A percentile compares a stretch with the other conserved stretches of the same genome.
Conservation (phyloP, 1,139 yeast species). For the Debaryomyces singareniensis region DNA sequence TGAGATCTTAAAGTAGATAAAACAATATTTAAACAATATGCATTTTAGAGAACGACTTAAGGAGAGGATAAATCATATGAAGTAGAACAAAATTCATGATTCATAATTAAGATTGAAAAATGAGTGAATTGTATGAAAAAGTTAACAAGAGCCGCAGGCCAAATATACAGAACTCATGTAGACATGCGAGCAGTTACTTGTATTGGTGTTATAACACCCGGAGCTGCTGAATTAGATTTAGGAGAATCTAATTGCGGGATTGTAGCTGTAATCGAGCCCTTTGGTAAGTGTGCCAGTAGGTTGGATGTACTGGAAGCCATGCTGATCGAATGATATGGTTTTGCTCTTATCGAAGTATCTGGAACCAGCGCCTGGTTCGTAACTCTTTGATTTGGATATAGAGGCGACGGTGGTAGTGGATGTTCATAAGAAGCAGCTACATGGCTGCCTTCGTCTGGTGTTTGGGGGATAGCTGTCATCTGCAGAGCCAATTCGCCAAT, state of each 20-base stretch:
- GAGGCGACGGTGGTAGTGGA: conserved; percentile 17
- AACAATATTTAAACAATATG: too few relatives aligned
- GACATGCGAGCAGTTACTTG: conserved; percentile 42
- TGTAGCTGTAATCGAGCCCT: conserved; percentile 24
- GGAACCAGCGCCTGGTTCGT: background rate
- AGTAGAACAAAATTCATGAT: too few relatives aligned
- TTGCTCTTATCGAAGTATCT: conserved; percentile 5
- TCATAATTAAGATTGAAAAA: too few relatives aligned
- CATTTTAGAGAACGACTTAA: too few relatives aligned
- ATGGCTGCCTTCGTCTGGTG: conserved; percentile 9
- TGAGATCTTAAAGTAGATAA: too few relatives aligned
- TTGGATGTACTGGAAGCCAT: background rate
- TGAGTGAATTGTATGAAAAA: too few relatives aligned
- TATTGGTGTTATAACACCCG: conserved; percentile 40
- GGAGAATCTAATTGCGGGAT: conserved; percentile 28
- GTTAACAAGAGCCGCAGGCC: too few relatives aligned
- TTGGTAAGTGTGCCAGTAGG: background rate
- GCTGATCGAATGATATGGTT: background rate
- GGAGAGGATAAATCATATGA: too few relatives aligned
- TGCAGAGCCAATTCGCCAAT: too few relatives aligned
- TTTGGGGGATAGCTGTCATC: background rate
- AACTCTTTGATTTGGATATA: conserved; percentile 19
- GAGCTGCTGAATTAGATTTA: conserved; percentile 25
- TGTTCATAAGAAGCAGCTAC: conserved; percentile 7
- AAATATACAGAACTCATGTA: conserved; percentile 18